Evolutionary conservation across 805 yeast species (phyloP), one percentile per base, ranked within the genome.

Genomic region (Candida nonsorbophila): DNA sequence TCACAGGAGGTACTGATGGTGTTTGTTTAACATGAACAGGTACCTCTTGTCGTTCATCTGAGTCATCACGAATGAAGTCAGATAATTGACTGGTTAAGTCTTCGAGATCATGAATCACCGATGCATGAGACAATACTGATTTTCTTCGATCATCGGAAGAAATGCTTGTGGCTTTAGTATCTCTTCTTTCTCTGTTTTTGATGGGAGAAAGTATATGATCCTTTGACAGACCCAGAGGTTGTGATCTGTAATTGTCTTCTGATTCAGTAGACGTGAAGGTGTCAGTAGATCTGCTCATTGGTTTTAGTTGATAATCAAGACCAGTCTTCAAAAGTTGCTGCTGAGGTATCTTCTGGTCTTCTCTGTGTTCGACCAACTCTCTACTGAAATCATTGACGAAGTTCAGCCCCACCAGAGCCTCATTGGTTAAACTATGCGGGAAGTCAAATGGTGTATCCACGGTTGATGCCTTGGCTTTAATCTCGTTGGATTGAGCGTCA

Each of bases 211-310:
- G 21, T 8, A 41, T 36, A 18, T 36, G 34, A 25, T 38, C 30
- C 16, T 29, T 32, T 14, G 38, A 33, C 22, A 39, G 24, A 7
- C 24, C 40, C 6, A 33, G 17, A 16, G 37, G 41, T 8, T 40
- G 36, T 4, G 43, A 35, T 34, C 34, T 34, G 4, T 32, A 34
- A 7, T 20, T 11, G 16, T 24, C 13, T 2, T 27, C 40, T 3
- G 45, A 40, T 11, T 36, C 45, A 3, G 58, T 45, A 6, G 58
- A 40, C 2, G 55, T 47, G 5, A 58, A 35, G 1, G 63, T 58
- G 6, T 44, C 53, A n/a, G 44, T 44, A 10, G 67, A 59, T 16
- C 62, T 30, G 24, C 42, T 45, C 33, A 55, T 37, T 6, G 67
- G 67, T 27, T 42, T 46, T 22, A 60, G 44, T 29, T 45, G 50